phyloP scores from a whole-genome alignment of 345 rosid genomes.

The Syzygium jambos region DNA sequence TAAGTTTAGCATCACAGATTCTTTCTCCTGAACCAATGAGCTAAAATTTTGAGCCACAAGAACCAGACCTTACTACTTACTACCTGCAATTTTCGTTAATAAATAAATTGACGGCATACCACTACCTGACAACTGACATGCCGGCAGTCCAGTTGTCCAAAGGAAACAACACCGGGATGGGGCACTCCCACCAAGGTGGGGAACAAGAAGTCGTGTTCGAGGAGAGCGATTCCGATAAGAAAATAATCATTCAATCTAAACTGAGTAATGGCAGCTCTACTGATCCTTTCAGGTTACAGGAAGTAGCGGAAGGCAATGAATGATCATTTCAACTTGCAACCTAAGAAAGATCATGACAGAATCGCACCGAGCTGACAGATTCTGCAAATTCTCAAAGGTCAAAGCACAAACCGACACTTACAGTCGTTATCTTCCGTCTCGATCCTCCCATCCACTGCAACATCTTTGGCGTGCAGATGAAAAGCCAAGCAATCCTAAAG shows the following conservation, averaged over 20 bases:
- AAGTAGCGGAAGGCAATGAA: not conserved
- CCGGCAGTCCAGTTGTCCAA: not conserved
- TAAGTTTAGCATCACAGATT: not conserved
- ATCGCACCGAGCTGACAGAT: not conserved
- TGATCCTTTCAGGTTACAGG: not conserved
- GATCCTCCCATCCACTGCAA: constrained; percentile 98
- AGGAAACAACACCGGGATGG: not conserved
- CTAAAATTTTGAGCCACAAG: not conserved
- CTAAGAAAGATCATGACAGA: not conserved
- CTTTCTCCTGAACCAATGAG: not conserved
- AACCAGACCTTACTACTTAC: not conserved
- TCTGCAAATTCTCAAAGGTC: not conserved
- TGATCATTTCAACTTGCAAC: not conserved
- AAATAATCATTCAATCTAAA: not conserved
- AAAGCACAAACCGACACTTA: constrained; percentile 4
- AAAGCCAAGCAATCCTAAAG: not conserved
- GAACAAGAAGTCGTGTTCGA: not conserved
- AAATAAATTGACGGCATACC: not conserved
- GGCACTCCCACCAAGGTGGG: not conserved
- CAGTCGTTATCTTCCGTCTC: constrained; percentile 69
- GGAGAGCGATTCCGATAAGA: not conserved
- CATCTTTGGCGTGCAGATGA: constrained; percentile 20
- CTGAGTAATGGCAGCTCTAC: not conserved
- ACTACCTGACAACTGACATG: not conserved
- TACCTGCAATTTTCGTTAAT: not conserved